Conservation (phyloP, 2,329 filamentous ascomycete genomes). For the Aschersonia sp. region DNA sequence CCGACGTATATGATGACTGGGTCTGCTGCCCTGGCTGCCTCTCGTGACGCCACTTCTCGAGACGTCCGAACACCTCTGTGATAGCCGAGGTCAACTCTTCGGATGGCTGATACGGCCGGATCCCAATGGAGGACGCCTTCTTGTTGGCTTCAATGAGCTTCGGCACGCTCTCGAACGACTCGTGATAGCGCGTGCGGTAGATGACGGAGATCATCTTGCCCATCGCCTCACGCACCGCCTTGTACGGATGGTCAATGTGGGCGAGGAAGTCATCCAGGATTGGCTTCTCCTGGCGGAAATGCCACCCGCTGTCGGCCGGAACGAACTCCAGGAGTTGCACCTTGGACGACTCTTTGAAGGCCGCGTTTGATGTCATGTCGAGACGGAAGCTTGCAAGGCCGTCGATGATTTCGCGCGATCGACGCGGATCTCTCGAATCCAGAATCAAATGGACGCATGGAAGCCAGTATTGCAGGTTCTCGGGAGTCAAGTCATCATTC, state of each 20-base stretch:
- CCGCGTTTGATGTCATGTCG: slow-evolving; percentile 89
- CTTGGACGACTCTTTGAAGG: slow-evolving; percentile 97
- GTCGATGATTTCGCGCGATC: slow-evolving; percentile 74
- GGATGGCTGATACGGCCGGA: slow-evolving; percentile 67
- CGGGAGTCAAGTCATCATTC: slow-evolving; percentile 82
- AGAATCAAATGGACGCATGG: slow-evolving; percentile 83
- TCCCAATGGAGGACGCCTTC: slow-evolving; percentile 65
- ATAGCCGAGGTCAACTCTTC: slow-evolving; percentile 62
- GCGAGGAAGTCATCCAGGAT: slow-evolving; percentile 79
- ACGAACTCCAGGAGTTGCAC: slow-evolving; percentile 81
- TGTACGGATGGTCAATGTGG: slow-evolving; percentile 95
- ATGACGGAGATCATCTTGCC: slow-evolving; percentile 79
- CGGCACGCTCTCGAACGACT: slow-evolving; percentile 73
- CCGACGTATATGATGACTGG: slow-evolving; percentile 86
- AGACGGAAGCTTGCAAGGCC: slow-evolving; percentile 73
- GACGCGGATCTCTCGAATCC: slow-evolving; percentile 78
- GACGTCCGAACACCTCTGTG: slow-evolving; percentile 57
- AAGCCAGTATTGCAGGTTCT: slow-evolving; percentile 90
- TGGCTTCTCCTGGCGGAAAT: slow-evolving; percentile 81
- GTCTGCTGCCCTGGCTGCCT: slow-evolving; percentile 80
- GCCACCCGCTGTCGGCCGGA: slow-evolving; percentile 84
- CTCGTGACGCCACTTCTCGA: slow-evolving; percentile 80
- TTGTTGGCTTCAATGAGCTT: slow-evolving; percentile 68
- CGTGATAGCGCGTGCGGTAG: slow-evolving; percentile 83
- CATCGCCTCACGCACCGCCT: slow-evolving; percentile 90